Conservation (phyloP, 345 rosid genomes). For the Psidium guajava region DNA sequence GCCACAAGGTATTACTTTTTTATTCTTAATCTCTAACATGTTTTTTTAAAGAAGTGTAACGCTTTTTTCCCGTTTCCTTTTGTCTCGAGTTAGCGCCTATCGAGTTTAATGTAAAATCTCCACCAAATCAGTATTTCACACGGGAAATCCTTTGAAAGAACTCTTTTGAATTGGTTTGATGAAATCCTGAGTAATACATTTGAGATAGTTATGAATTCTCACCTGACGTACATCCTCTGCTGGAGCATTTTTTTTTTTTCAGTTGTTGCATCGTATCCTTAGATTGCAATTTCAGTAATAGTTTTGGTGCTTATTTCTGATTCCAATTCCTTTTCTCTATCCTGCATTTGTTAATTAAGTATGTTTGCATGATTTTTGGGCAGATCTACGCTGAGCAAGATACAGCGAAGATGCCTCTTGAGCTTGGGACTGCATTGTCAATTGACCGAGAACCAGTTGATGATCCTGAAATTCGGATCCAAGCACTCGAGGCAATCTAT, state of each 20-base stretch:
- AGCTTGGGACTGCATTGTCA: conserved; percentile 77
- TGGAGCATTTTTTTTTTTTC: not conserved
- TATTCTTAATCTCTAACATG: not conserved
- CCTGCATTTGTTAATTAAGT: not conserved
- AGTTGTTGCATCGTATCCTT: not conserved
- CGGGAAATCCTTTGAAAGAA: not conserved
- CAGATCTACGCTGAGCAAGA: conserved; percentile 62
- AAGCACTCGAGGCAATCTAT: conserved; percentile 78
- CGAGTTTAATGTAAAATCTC: not conserved
- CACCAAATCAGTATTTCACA: not conserved
- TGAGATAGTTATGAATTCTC: not conserved
- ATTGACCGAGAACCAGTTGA: conserved; percentile 79
- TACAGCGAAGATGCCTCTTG: conserved; percentile 71
- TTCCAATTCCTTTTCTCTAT: not conserved
- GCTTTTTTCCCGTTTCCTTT: not conserved
- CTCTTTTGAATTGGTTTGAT: not conserved
- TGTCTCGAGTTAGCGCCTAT: not conserved
- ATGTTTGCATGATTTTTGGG: not conserved
- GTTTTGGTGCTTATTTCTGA: not conserved
- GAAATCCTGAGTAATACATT: not conserved
- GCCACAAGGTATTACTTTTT: conserved; percentile 45
- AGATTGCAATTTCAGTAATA: not conserved
- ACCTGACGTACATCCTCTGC: not conserved
- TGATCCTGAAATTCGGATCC: conserved; percentile 75
- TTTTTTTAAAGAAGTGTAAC: not conserved